These are phyloP conservation scores for Cydonia oblonga DNA, from an alignment of 331 rosid genomes.

Conservation along the genomic window DNA sequence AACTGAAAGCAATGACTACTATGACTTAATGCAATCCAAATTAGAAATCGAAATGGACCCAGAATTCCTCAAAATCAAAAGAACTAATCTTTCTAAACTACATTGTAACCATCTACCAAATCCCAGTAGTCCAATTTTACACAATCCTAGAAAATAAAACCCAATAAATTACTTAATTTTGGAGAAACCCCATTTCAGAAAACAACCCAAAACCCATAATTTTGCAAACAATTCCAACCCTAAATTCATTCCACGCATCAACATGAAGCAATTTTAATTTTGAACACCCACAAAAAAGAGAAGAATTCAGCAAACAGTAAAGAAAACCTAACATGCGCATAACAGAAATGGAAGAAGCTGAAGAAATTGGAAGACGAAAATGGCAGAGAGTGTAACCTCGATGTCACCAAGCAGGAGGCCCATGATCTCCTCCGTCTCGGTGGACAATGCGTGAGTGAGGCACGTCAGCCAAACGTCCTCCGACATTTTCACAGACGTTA, in stretches of 20 bases:
- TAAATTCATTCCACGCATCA: neutral
- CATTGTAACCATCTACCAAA: neutral
- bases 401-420: constrained; percentile 97
- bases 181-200: constrained; percentile 5
- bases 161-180: neutral
- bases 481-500: constrained; percentile 78
- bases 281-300: neutral
- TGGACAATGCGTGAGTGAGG: constrained; percentile 87
- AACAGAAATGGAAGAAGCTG: neutral
- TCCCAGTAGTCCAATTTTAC: constrained; percentile 4
- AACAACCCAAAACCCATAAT: neutral
- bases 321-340: neutral
- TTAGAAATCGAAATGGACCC: neutral
- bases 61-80: neutral
- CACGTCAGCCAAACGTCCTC: constrained; percentile 94
- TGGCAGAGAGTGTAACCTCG: constrained; percentile 34
- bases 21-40: neutral
- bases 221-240: neutral
- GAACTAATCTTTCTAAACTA: neutral
- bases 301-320: neutral
- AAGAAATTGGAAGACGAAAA: neutral
- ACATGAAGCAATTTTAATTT: constrained; percentile 1
- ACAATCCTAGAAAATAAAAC: neutral
- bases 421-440: constrained; percentile 99
- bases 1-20: neutral